Base-by-base conservation (phyloP, 1,284 basidiomycete genomes). In the Fomitopsis pinicola region DNA sequence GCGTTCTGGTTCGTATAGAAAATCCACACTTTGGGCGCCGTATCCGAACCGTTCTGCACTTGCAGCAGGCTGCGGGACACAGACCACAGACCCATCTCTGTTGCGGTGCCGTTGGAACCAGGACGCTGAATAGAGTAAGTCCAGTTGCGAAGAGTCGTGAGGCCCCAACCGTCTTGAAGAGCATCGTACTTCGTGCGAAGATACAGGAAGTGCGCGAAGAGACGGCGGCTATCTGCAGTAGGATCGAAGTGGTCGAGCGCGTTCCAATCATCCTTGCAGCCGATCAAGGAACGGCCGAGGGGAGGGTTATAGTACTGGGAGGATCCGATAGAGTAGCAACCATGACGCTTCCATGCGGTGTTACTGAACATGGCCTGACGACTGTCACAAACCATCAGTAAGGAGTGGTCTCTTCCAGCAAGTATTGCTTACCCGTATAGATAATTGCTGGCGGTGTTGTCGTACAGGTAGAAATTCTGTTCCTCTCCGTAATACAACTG, bases 191-290 rank as follows among this genome's bases (percentile, higher is more conserved):
- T 73, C 1, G 72, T 72, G 48, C 94, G 89, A 33, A 95, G 79
- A 68, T 85, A 81, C 63, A 88, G 76, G 76, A 93, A 88, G 61
- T 91, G 91, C 36, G 83, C 74, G 67, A 92, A 86, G 61, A 92
- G 73, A 58, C 93, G 87, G 44, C 89, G 85, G 42, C 83, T 82
- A 67, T 90, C 86, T 3, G 87, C 78, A 0, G 94, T 95, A 36
- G 94, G 92, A 74, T 97, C 94, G 72, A 96, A 95, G 73, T 96
- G 94, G 71, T 97, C 94, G 28, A 95, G 83, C 3, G 89, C 85
- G 72, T 95, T 95, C 91, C 90, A 93, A 67, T 90, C 86, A 71
- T 96, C 92, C 60, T 88, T 69, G 71, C 94, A 97, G 57, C 93
- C 94, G 28, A 92, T 78, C 40, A 93, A 73, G 6, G 89, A 78